Conservation (phyloP, 208 protist genomes). For the Crithidia thermophila region DNA sequence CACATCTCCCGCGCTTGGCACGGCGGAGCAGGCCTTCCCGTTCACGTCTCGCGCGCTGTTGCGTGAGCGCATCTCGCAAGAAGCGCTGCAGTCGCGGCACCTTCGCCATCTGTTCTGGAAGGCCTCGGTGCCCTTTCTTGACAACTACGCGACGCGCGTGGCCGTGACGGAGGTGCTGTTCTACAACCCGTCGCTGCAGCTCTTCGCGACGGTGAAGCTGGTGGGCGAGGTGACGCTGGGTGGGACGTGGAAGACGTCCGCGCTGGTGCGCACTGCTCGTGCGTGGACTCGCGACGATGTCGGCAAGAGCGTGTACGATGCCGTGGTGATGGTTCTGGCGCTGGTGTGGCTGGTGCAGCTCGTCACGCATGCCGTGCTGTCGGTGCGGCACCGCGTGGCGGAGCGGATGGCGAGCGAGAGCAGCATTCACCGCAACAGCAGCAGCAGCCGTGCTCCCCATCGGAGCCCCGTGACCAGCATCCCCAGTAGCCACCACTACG, state of each 20-base stretch:
- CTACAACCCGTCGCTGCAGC: slow-evolving; percentile 47
- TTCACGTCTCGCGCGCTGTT: slow-evolving; percentile 13
- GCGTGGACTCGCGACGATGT: slow-evolving; percentile 41
- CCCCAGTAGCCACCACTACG: no score
- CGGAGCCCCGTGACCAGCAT: no score
- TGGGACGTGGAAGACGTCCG: slow-evolving; percentile 33
- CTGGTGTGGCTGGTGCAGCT: slow-evolving; percentile 3
- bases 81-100: slow-evolving; percentile 13
- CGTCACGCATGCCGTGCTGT: not conserved
- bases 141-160: slow-evolving; percentile 49
- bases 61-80: slow-evolving; percentile 5
- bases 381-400: not conserved
- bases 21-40: slow-evolving; percentile 21
- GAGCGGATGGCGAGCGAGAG: not conserved
- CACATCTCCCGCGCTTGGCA: no score
- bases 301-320: slow-evolving; percentile 19
- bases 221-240: slow-evolving; percentile 43
- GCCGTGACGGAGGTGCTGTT: slow-evolving; percentile 49
- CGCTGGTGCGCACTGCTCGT: slow-evolving; percentile 15
- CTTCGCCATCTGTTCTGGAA: slow-evolving; percentile 23
- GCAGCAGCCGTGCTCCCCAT: not conserved
- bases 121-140: slow-evolving; percentile 36
- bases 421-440: not conserved
- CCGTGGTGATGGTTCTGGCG: slow-evolving; percentile 29
- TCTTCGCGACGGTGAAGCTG: slow-evolving; percentile 41